These are phyloP conservation scores for Suhomyces guaymorum DNA, from an alignment of 1,139 yeast species.

Conservation along the genomic window DNA sequence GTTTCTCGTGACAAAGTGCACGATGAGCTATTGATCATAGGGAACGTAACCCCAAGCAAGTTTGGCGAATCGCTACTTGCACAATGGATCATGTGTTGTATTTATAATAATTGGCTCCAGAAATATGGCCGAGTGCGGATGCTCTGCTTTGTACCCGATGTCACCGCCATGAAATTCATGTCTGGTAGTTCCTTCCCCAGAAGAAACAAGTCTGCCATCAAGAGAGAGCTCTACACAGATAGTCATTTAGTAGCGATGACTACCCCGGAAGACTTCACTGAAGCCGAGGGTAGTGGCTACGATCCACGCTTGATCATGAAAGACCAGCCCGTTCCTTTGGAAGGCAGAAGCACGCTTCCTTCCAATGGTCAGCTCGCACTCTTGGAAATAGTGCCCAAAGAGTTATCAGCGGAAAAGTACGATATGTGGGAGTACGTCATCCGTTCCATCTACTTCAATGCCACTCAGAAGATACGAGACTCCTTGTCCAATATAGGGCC, in stretches of 20 bases:
- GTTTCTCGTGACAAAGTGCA: slow-evolving; percentile 53
- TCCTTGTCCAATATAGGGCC: slow-evolving; percentile 67
- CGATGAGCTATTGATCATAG: slow-evolving; percentile 62
- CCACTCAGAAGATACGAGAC: slow-evolving; percentile 49
- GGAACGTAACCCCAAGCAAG: slow-evolving; percentile 53
- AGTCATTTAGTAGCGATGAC: slow-evolving; percentile 52
- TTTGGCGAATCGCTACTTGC: slow-evolving; percentile 69
- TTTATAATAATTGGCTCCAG: slow-evolving; percentile 73
- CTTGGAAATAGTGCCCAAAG: slow-evolving; percentile 61
- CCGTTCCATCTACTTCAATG: slow-evolving; percentile 60
- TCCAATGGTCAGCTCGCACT: slow-evolving; percentile 37
- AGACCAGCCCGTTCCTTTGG: slow-evolving; percentile 42
- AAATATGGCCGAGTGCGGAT: slow-evolving; percentile 72
- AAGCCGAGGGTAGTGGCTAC: slow-evolving; percentile 32
- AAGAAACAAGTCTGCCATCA: slow-evolving; percentile 60
- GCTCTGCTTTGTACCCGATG: slow-evolving; percentile 61
- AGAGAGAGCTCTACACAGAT: slow-evolving; percentile 61
- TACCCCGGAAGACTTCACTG: slow-evolving; percentile 23
- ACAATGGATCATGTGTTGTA: slow-evolving; percentile 74
- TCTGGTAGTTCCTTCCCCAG: slow-evolving; percentile 47
- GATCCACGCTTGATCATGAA: slow-evolving; percentile 39
- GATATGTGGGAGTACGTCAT: slow-evolving; percentile 69
- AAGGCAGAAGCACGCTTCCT: slow-evolving; percentile 27
- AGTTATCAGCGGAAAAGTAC: slow-evolving; percentile 28
- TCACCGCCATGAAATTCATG: slow-evolving; percentile 61